A percentile compares a stretch with the other conserved stretches of the same genome.
Conservation (phyloP, 352 stramenopile species). For the Lagenidium sp. region DNA sequence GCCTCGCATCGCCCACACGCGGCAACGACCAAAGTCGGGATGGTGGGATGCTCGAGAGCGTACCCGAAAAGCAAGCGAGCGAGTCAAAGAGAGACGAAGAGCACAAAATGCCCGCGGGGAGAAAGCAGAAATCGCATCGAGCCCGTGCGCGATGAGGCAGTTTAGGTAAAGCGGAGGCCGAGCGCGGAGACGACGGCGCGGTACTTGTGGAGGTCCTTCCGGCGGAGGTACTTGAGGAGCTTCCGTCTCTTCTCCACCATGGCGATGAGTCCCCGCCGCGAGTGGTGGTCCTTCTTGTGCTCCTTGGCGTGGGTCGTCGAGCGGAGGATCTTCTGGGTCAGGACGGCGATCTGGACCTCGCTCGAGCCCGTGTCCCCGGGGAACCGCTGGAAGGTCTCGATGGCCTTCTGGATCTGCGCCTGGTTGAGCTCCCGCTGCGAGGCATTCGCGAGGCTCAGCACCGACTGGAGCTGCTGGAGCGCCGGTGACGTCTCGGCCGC, state of each 20-base stretch:
- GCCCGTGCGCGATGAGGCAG: not conserved
- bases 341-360: constrained; percentile 78
- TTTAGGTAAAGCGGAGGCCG: constrained; percentile 69
- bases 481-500: constrained; percentile 18
- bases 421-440: constrained; percentile 82
- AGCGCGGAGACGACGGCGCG: constrained; percentile 68
- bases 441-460: constrained; percentile 69
- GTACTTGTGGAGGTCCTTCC: constrained; percentile 75
- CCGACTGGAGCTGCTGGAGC: constrained; percentile 51
- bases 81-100: not conserved
- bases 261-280: constrained; percentile 69
- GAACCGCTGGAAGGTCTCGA: constrained; percentile 83
- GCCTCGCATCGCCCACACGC: too few species aligned
- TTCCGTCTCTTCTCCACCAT: constrained; percentile 85
- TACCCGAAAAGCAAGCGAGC: too few species aligned
- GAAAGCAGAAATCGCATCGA: too few species aligned
- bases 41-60: too few species aligned
- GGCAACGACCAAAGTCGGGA: too few species aligned
- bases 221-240: constrained; percentile 78
- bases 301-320: constrained; percentile 61
- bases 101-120: too few species aligned
- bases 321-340: constrained; percentile 82
- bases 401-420: constrained; percentile 63
- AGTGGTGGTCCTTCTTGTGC: constrained; percentile 87
- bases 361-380: constrained; percentile 79